phyloP scores from a whole-genome alignment of 2,329 filamentous ascomycete genomes.

The Pestalotiopsis sp. region DNA sequence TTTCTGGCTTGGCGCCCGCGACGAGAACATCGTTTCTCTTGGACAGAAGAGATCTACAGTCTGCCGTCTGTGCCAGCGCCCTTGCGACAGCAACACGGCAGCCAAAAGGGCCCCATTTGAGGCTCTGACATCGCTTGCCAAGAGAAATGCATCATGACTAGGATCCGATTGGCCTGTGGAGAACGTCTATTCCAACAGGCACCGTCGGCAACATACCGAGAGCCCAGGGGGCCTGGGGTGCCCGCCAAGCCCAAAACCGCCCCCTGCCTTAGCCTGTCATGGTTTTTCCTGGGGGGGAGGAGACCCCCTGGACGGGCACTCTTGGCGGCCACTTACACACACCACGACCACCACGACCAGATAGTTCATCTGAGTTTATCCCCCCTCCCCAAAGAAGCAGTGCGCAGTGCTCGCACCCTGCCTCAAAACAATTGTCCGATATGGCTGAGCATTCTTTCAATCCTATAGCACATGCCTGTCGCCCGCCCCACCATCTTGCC shows the following conservation, averaged over 20 bases:
- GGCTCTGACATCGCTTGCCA: constrained; percentile 9
- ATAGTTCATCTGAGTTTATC: neutral
- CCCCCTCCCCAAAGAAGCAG: too few relatives aligned
- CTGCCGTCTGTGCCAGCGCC: neutral
- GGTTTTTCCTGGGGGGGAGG: neutral
- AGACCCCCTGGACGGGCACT: neutral
- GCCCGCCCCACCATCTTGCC: constrained; percentile 12
- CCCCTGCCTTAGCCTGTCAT: constrained; percentile 9
- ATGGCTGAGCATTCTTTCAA: neutral
- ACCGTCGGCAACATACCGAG: constrained; percentile 8
- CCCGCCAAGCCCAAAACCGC: neutral
- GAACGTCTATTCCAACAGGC: neutral
- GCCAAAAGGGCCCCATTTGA: neutral
- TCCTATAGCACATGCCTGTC: constrained; percentile 1
- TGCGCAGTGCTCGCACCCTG: neutral
- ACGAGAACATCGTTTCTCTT: neutral
- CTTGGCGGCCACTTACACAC: neutral
- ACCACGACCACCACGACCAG: neutral
- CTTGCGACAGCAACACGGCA: neutral
- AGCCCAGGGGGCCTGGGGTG: neutral
- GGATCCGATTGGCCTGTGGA: constrained; percentile 6
- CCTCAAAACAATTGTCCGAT: neutral
- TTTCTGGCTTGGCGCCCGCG: neutral
- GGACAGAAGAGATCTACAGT: neutral
- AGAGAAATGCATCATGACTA: neutral